These are phyloP conservation scores for Aquilaria malaccensis DNA, from an alignment of 345 rosid genomes.

Conservation along the genomic window DNA sequence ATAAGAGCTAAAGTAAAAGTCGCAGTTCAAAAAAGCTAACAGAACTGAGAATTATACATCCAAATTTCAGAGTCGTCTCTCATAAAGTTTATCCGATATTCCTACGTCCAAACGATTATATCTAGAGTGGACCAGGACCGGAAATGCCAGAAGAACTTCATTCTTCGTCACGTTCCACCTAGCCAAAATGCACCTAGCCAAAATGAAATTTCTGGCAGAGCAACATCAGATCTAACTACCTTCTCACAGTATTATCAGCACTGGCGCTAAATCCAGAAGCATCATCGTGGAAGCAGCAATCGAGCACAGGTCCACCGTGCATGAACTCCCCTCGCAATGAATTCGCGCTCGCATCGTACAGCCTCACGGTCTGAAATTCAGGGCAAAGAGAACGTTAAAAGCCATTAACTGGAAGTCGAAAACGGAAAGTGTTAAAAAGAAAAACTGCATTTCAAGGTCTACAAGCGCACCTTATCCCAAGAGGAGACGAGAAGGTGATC, in stretches of 20 bases:
- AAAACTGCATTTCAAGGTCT: neutral
- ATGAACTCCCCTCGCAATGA: constrained; percentile 78
- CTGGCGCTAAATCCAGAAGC: constrained; percentile 92
- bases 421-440: neutral
- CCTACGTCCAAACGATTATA: neutral
- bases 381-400: neutral
- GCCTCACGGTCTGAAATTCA: constrained; percentile 47
- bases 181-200: neutral
- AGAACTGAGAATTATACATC: neutral
- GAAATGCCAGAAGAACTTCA: neutral
- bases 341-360: constrained; percentile 78
- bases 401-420: neutral
- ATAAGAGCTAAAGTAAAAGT: too few relatives aligned
- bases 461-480: constrained; percentile 77
- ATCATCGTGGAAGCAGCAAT: constrained; percentile 96
- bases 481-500: constrained; percentile 94
- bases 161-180: neutral
- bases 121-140: too few relatives aligned
- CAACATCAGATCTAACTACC: constrained; percentile 32
- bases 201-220: neutral
- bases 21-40: too few relatives aligned
- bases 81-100: neutral
- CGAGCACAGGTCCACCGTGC: constrained; percentile 91
- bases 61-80: neutral
- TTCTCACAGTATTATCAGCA: constrained; percentile 61